Evolutionary conservation across 805 yeast species (phyloP).

Genomic region (Yarrowia sp.): DNA sequence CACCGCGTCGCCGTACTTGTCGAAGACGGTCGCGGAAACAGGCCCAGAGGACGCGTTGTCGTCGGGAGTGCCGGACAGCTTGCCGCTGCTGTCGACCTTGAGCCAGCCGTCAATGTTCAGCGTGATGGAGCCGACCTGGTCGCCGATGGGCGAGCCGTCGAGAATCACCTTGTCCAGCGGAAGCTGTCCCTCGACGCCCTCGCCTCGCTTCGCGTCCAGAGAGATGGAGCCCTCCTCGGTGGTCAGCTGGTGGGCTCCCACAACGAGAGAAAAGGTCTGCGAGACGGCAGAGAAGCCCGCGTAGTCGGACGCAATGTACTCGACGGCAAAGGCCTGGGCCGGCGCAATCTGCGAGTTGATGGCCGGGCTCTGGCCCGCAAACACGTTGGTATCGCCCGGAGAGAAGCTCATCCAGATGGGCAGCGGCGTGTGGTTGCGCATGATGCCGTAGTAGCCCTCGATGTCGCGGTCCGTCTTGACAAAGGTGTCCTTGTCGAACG

Average conservation of each 20-base stretch:
- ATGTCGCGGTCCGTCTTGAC: conserved; percentile 48
- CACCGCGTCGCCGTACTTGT: conserved; percentile 39
- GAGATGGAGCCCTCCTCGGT: conserved; percentile 59
- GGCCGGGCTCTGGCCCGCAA: conserved; percentile 84
- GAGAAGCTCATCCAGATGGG: conserved; percentile 89
- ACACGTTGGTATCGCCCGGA: conserved; percentile 49
- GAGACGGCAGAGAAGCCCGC: conserved; percentile 69
- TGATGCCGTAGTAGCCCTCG: conserved; percentile 73
- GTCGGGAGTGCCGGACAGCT: conserved; percentile 70
- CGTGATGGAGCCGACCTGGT: conserved; percentile 8
- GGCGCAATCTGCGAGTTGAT: conserved; percentile 88
- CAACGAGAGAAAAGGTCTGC: conserved; percentile 65
- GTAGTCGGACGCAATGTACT: conserved; percentile 76
- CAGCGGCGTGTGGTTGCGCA: conserved; percentile 78
- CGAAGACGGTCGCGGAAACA: conserved; percentile 43
- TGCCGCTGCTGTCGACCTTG: conserved; percentile 57
- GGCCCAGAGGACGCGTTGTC: conserved; percentile 39
- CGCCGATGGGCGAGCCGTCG: conserved; percentile 47
- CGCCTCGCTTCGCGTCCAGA: conserved; percentile 67
- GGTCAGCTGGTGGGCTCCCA: conserved; percentile 85
- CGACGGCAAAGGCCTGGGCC: conserved; percentile 64
- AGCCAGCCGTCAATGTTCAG: conserved; percentile 63
- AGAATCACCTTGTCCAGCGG: conserved; percentile 64
- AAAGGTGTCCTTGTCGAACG: conserved; percentile 64
- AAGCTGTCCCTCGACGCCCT: conserved; percentile 51